Conservation (phyloP, 192 early-diverging fungal genomes). For the Entophlyctis luteolus region DNA sequence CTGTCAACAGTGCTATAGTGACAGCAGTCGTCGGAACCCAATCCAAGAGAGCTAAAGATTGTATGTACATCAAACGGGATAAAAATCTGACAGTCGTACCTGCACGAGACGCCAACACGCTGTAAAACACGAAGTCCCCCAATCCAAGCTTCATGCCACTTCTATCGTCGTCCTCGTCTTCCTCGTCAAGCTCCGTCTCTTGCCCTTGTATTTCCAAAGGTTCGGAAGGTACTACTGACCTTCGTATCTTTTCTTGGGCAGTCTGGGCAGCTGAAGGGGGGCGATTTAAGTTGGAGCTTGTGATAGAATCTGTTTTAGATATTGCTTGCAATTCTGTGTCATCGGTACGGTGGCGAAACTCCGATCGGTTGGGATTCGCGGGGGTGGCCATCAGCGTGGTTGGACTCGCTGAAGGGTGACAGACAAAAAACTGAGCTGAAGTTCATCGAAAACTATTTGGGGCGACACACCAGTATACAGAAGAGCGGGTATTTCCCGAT, state of each 20-base stretch:
- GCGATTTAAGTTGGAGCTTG: too few relatives aligned
- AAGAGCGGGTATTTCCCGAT: slow-evolving; percentile 74
- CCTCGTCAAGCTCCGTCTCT: slow-evolving; percentile 6
- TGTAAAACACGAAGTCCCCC: slow-evolving; percentile 90
- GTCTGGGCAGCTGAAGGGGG: too few relatives aligned
- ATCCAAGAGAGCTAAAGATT: slow-evolving; percentile 57
- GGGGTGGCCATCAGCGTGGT: slow-evolving; percentile 23
- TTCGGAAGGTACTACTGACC: too few relatives aligned
- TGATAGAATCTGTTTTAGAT: too few relatives aligned
- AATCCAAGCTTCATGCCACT: slow-evolving; percentile 80
- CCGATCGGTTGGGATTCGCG: not conserved
- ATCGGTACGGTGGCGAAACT: too few relatives aligned
- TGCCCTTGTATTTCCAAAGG: too few relatives aligned
- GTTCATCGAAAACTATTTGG: not conserved
- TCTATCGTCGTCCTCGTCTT: slow-evolving; percentile 32
- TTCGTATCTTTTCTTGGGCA: too few relatives aligned
- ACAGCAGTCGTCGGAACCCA: slow-evolving; percentile 78
- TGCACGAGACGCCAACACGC: slow-evolving; percentile 73
- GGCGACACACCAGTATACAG: slow-evolving; percentile 58
- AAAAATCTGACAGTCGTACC: slow-evolving; percentile 41
- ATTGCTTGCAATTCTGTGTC: slow-evolving; percentile 4
- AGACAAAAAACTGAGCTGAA: not conserved
- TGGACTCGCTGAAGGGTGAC: not conserved
- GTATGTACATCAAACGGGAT: not conserved
- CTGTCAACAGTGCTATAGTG: slow-evolving; percentile 76